Evolutionary conservation across 1,139 yeast genomes (phyloP), one percentile per base, ranked within the genome.

Genomic region (Suhomyces bokatorum): DNA sequence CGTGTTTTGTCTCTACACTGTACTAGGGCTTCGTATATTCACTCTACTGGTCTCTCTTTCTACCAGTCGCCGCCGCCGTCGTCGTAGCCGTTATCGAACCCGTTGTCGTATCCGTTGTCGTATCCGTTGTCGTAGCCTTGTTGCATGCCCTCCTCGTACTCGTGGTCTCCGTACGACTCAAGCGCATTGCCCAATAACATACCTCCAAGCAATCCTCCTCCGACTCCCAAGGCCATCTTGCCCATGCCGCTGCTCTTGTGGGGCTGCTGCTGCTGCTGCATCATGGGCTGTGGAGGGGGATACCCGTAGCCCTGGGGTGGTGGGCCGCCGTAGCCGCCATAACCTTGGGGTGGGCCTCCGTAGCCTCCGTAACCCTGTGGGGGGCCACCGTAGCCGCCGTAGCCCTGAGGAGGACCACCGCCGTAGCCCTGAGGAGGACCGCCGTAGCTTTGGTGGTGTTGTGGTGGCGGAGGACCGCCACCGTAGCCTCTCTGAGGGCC

Each of bases 191-290:
- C 69, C 32, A 77, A 61, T 11, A 62, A 62, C 71, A 82, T 68
- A 48, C 95, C 95, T 46, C 95, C 95, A 6, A 87, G 64, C 45
- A 87, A 59, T 65, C 96, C 96, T 27, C 86, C 93, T 54, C 93
- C 95, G 0, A 82, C 85, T 54, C 95, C 96, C 59, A 84, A 63
- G 26, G 85, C 81, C 67, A 80, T 57, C 31, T 82, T 79, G 13
- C 81, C 76, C 40, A 72, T 60, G 4, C 60, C 70, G 42, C 66
- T 56, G 55, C 50, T 42, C 41, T 26, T 46, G 58, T 20, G 56
- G 56, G 34, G 57, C 66, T 36, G 39, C 51, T 59, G 69, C 14
- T n/a, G n/a, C 17, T 17, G 17, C 17, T 51, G 61, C 38, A 53
- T 59, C n/a, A 50, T 53, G 37, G 56, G 55, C 34, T 50, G 54